A percentile compares a stretch with the other conserved stretches of the same genome.
These are phyloP conservation scores for Chrysochromulina tobinii DNA, from an alignment of 78 protist genomes.

Conservation along the genomic window DNA sequence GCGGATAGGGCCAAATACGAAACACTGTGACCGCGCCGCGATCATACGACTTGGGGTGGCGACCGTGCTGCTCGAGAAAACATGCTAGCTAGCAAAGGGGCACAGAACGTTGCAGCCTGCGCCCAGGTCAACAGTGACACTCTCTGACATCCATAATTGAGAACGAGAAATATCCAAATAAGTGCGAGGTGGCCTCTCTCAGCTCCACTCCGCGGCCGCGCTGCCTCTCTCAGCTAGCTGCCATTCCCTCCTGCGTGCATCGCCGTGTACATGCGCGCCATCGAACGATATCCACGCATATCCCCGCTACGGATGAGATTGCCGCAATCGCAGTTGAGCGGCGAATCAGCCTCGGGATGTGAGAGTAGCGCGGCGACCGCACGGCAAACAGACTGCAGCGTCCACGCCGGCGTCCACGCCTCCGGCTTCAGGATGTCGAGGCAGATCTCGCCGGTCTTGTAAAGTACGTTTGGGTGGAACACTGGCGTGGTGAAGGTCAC, in stretches of 20 bases:
- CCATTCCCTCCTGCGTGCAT: not conserved
- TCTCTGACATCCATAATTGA: too few relatives aligned
- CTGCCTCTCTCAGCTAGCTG: too few relatives aligned
- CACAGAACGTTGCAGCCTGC: too few relatives aligned
- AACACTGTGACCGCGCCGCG: too few relatives aligned
- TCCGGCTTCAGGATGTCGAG: slow-evolving; percentile 17
- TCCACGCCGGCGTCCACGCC: slow-evolving; percentile 38
- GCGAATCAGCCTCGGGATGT: slow-evolving; percentile 12
- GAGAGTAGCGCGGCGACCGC: slow-evolving; percentile 12
- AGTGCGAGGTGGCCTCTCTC: too few relatives aligned
- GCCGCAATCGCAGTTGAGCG: slow-evolving; percentile 38
- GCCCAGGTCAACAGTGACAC: too few relatives aligned
- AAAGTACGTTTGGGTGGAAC: slow-evolving; percentile 31
- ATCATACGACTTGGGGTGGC: too few relatives aligned
- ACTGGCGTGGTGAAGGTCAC: not conserved
- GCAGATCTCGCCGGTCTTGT: slow-evolving; percentile 31
- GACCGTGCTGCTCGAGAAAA: too few relatives aligned
- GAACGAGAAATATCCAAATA: too few relatives aligned
- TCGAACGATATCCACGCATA: not conserved
- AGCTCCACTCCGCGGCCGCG: too few relatives aligned
- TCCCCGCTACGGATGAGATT: slow-evolving; percentile 26
- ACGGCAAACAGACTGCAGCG: not conserved
- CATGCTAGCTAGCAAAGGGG: too few relatives aligned
- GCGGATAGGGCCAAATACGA: too few relatives aligned
- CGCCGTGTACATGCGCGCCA: not conserved